These are phyloP conservation scores for Kodamaea kaohsiungensis DNA, from an alignment of 805 yeast species.

Conservation along the genomic window DNA sequence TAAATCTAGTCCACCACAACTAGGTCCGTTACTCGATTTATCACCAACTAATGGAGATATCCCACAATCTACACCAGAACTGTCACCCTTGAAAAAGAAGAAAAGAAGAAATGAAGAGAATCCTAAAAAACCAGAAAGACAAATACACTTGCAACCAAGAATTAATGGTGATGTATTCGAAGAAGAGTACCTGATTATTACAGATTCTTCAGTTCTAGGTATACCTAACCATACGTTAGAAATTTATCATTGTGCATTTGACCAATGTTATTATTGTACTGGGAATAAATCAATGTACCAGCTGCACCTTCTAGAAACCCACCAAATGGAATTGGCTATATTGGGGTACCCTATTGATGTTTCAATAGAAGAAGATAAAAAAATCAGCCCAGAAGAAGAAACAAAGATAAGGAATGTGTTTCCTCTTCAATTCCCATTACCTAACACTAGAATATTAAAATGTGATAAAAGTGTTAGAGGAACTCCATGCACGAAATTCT, in stretches of 20 bases:
- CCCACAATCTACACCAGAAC: slow-evolving; percentile 1
- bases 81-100: slow-evolving; percentile 4
- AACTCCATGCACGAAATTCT: slow-evolving; percentile 22
- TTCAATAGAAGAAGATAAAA: not conserved
- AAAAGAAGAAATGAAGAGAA: not conserved
- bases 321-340: slow-evolving; percentile 16
- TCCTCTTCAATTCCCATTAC: slow-evolving; percentile 25
- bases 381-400: slow-evolving; percentile 5
- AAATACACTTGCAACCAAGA: not conserved
- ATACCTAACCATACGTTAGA: slow-evolving; percentile 1
- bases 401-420: slow-evolving; percentile 15
- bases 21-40: not conserved
- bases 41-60: not conserved
- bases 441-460: slow-evolving; percentile 11
- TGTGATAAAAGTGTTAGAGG: not conserved
- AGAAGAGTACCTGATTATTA: slow-evolving; percentile 25
- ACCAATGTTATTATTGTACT: slow-evolving; percentile 27
- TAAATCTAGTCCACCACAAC: not conserved
- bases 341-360: slow-evolving; percentile 29
- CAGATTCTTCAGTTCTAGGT: slow-evolving; percentile 7
- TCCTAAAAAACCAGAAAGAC: not conserved
- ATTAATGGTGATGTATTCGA: slow-evolving; percentile 14
- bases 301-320: slow-evolving; percentile 26
- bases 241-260: slow-evolving; percentile 27
- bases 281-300: slow-evolving; percentile 28